phyloP scores from a whole-genome alignment of 139 green algal genomes.

The Edaphochlamys debaryana region DNA sequence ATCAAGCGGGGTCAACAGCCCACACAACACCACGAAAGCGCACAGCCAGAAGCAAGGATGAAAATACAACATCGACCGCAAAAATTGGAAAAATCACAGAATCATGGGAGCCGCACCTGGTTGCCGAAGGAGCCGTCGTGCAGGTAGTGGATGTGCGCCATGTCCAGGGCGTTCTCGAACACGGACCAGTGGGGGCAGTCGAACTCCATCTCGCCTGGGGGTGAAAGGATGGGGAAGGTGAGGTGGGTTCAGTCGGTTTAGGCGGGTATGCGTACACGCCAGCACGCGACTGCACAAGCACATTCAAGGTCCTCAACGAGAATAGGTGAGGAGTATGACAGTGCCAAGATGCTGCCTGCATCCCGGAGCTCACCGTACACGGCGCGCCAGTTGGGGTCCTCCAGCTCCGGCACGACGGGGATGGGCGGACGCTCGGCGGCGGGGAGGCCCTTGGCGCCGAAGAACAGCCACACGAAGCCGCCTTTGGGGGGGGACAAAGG shows the following conservation, averaged over 20 bases:
- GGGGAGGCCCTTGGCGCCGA: constrained; percentile 68
- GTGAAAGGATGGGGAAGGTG: not conserved
- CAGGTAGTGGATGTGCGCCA: constrained; percentile 93
- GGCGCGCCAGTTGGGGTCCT: constrained; percentile 75
- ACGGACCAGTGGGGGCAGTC: constrained; percentile 71
- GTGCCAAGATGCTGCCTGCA: too few relatives aligned
- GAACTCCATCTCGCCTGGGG: constrained; percentile 66
- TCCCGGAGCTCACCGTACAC: constrained; percentile 68
- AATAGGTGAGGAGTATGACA: too few relatives aligned
- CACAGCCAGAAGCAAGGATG: too few relatives aligned
- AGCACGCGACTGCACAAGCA: too few relatives aligned
- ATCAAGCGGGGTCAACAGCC: too few relatives aligned
- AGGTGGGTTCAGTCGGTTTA: too few relatives aligned
- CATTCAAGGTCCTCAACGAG: too few relatives aligned
- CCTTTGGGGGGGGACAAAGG: constrained; percentile 34
- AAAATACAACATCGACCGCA: too few relatives aligned
- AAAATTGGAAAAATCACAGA: too few relatives aligned
- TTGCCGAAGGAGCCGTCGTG: constrained; percentile 83
- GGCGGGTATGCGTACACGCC: too few relatives aligned
- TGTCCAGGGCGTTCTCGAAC: constrained; percentile 93
- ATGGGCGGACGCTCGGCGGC: constrained; percentile 82
- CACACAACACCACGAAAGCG: too few relatives aligned
- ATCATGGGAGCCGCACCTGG: too few relatives aligned
- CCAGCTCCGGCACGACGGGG: constrained; percentile 78
- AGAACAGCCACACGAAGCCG: constrained; percentile 91